Evolutionary conservation across 495 filamentous ascomycete species (phyloP).

Genomic region (Penicillium argentinense): DNA sequence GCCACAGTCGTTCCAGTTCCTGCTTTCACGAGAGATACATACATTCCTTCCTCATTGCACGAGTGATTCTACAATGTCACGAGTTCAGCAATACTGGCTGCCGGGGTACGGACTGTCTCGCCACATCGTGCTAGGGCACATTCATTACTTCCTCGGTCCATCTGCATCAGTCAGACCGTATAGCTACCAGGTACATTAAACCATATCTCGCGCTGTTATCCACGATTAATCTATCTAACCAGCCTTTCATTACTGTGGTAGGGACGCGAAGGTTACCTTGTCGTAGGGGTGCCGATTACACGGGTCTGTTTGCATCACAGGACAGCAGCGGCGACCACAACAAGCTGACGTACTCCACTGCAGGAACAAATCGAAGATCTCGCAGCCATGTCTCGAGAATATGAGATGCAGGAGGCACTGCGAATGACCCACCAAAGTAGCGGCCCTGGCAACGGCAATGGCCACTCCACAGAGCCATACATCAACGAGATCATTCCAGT

Average conservation of each 20-base stretch:
- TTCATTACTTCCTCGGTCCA: conserved; percentile 54
- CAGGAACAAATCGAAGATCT: conserved; percentile 58
- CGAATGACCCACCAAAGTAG: conserved; percentile 44
- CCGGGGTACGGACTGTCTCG: conserved; percentile 54
- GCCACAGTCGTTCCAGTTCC: no score
- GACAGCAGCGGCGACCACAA: not conserved
- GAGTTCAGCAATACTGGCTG: conserved; percentile 50
- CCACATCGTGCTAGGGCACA: conserved; percentile 53
- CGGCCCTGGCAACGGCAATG: conserved; percentile 4
- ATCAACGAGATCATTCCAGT: conserved; percentile 53
- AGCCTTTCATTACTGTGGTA: conserved; percentile 15
- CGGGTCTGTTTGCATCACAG: conserved; percentile 38
- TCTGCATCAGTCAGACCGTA: conserved; percentile 51
- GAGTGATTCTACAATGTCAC: conserved; percentile 41
- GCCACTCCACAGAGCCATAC: conserved; percentile 38
- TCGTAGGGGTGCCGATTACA: conserved; percentile 50
- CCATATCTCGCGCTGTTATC: conserved; percentile 3
- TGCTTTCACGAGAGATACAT: no score
- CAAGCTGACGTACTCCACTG: conserved; percentile 1
- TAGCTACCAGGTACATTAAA: conserved; percentile 46
- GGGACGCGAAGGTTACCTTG: conserved; percentile 56
- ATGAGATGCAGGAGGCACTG: conserved; percentile 51
- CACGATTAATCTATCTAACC: conserved; percentile 24
- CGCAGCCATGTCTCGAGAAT: conserved; percentile 49
- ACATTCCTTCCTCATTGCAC: no score